These are phyloP conservation scores for Penicillium parvum DNA, from an alignment of 495 filamentous ascomycete species.

Conservation along the genomic window DNA sequence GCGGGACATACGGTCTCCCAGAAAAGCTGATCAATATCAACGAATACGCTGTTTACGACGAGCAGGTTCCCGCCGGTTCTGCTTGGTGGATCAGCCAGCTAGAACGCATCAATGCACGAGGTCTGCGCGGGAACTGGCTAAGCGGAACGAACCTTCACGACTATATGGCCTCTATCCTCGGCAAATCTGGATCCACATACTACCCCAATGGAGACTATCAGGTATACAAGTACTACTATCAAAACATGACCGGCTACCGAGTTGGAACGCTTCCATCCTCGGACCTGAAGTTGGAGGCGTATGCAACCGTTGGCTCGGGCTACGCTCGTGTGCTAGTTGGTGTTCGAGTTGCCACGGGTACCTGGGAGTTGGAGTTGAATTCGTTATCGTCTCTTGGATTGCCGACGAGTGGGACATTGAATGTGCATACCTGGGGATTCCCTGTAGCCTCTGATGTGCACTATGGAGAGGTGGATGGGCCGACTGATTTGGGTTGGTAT, in stretches of 20 bases:
- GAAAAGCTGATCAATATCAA: conserved; percentile 37
- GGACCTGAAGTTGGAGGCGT: conserved; percentile 35
- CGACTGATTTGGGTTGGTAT: conserved; percentile 25
- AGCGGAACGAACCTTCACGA: conserved; percentile 32
- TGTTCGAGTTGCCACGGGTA: conserved; percentile 23
- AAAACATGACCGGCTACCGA: conserved; percentile 36
- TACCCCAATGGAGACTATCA: conserved; percentile 33
- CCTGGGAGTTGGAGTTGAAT: conserved; percentile 31
- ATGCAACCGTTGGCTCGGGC: conserved; percentile 21
- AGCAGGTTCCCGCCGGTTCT: conserved; percentile 35
- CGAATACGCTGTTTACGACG: conserved; percentile 34
- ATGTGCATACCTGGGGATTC: conserved; percentile 32
- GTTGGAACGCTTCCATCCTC: conserved; percentile 24
- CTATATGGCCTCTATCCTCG: conserved; percentile 28
- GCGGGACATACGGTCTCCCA: conserved; percentile 27
- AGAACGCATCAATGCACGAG: conserved; percentile 34
- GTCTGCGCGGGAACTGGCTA: conserved; percentile 41
- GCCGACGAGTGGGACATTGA: conserved; percentile 19
- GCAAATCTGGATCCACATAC: conserved; percentile 26
- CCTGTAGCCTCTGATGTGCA: neutral
- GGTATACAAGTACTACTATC: conserved; percentile 42
- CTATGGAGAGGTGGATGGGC: conserved; percentile 26
- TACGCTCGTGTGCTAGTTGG: conserved; percentile 31
- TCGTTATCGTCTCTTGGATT: conserved; percentile 26
- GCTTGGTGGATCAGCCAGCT: conserved; percentile 39